Conservation (phyloP, 2,329 filamentous ascomycete species). For the Fusarium compactum region DNA sequence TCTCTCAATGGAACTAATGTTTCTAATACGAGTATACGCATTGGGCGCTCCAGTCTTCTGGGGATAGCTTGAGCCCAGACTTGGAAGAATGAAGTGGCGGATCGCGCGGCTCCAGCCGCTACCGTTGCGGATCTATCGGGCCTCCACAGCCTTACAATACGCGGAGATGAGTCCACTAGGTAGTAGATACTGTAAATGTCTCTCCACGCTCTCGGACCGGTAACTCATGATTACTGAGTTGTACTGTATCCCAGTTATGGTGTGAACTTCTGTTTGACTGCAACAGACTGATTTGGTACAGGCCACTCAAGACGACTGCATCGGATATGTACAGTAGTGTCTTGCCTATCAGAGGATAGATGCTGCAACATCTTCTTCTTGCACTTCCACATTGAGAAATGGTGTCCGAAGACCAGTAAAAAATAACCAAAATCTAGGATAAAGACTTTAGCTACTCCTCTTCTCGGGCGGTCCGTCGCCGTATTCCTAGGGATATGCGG, state of each 20-base stretch:
- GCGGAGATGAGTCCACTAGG: not conserved
- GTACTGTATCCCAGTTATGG: not conserved
- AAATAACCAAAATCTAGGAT: not conserved
- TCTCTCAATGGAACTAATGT: not conserved
- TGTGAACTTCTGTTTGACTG: not conserved
- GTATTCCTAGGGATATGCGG: slow-evolving; percentile 7
- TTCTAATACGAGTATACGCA: not conserved
- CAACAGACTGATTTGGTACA: not conserved
- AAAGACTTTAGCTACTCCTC: not conserved
- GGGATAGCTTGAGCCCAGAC: slow-evolving; percentile 8
- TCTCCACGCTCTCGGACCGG: not conserved
- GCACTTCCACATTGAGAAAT: slow-evolving; percentile 13
- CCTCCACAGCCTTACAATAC: slow-evolving; percentile 37
- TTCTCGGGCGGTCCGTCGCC: slow-evolving; percentile 22
- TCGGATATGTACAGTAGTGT: not conserved
- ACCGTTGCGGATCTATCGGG: slow-evolving; percentile 28
- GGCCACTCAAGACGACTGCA: not conserved
- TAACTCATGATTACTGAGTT: not conserved
- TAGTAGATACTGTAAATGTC: not conserved
- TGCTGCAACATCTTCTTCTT: not conserved
- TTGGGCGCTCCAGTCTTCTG: not conserved
- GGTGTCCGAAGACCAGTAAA: slow-evolving; percentile 5
- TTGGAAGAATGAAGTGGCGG: slow-evolving; percentile 15
- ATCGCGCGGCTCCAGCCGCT: slow-evolving; percentile 36
- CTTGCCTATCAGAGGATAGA: not conserved